Percentiles rank a stretch among this genome's conserved stretches.
phyloP scores from a whole-genome alignment of 1,284 basidiomycete species.

The Ganoderma sp. region DNA sequence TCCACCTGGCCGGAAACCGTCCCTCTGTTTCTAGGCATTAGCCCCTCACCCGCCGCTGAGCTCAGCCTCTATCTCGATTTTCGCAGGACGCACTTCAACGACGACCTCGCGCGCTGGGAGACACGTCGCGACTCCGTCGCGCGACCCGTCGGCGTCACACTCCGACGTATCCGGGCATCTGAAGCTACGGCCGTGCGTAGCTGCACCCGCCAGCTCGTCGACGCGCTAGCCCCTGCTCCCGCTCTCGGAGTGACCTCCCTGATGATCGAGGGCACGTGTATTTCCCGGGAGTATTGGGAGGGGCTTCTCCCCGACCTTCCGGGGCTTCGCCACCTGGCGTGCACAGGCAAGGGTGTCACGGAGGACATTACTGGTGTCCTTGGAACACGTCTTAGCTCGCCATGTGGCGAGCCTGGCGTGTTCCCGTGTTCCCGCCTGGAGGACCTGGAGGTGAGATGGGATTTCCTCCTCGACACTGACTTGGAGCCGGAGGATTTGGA shows the following conservation, averaged over 20 bases:
- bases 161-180: background rate
- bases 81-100: too few relatives aligned
- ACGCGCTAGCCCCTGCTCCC: background rate
- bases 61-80: background rate
- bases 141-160: background rate
- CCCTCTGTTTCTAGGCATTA: background rate
- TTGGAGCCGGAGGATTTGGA: background rate
- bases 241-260: background rate
- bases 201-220: constrained; percentile 1
- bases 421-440: background rate
- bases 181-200: background rate
- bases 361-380: background rate
- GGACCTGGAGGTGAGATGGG: background rate
- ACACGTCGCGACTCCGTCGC: background rate
- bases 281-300: background rate
- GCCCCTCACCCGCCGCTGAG: background rate
- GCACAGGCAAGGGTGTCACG: background rate
- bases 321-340: background rate
- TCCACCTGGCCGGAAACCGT: background rate
- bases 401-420: too few relatives aligned
- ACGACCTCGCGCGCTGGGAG: background rate
- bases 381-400: background rate
- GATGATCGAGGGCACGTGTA: background rate
- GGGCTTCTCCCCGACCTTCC: background rate
- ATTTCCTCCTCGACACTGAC: background rate